Base-by-base conservation (phyloP, 176 grass and related monocot species). In the Cenchrus fungigraminus region DNA sequence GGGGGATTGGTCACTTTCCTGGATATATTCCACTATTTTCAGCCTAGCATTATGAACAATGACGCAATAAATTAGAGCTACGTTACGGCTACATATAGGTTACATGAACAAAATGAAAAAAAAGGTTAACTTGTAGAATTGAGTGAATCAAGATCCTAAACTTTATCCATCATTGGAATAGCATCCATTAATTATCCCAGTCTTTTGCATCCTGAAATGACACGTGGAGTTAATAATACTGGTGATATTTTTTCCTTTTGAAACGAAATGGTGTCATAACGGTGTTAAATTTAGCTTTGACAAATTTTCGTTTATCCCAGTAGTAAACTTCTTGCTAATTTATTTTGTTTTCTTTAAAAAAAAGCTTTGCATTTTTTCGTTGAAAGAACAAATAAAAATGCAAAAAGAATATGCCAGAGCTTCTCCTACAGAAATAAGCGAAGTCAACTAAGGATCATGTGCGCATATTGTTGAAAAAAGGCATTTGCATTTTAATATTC, bases 371-470 rank as follows among this genome's bases (percentile, higher is more conserved):
- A 8, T 3, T 51, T 12, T 51, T 46, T 7, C 9, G 9, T 15
- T 55, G 16, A 31, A 20, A 59, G 2, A 31, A 20, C 53, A 63
- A 61, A 32, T 13, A 61, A 32, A 49, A 22, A 2, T 3, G 20
- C 10, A 62, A 0, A 62, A 28, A 28, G 9, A 62, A 28, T 62
- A 28, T 62, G 9, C 9, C 13, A 80, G 31, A 53, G 11, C 9
- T 62, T 22, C 31, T 25, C 3, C 7, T 44, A 50, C 6, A 55
- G 12, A 45, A 76, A 52, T 0, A 54, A 70, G 25, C 71, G 59
- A 58, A 66, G 83, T 86, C 83, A 90, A 86, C 55, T 45, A 74
- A 32, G 53, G 22, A 81, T 29, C 53, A 80, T 51, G 28, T 22
- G 32, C 40, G 40, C 51, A 25, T 51, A 73, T 9, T 52, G 69